Conservation (phyloP, 192 early-diverging fungal species). For the Coemansia sp. region DNA sequence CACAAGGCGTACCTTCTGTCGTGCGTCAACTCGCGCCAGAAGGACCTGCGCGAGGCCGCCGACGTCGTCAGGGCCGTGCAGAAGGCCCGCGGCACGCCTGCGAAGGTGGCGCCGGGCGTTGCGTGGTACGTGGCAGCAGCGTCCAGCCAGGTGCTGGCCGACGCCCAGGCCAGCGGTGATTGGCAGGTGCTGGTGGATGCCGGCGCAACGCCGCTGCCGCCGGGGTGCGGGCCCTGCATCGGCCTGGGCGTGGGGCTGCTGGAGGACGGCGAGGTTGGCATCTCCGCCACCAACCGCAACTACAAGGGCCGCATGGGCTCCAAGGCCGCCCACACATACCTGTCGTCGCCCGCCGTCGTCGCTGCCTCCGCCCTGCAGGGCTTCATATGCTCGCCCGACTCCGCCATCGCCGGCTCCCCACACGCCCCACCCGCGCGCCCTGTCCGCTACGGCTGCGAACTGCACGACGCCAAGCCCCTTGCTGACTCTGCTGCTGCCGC, state of each 20-base stretch:
- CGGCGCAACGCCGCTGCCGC: conserved; percentile 85
- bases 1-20: conserved; percentile 97
- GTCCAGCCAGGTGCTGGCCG: conserved; percentile 85
- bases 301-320: conserved; percentile 99
- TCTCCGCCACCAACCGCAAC: conserved; percentile 98
- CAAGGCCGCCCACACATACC: conserved; percentile 86
- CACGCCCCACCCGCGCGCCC: conserved; percentile 8
- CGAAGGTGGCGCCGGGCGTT: conserved; percentile 57
- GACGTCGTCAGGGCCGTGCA: conserved; percentile 61
- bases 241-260: conserved; percentile 90
- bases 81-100: conserved; percentile 26
- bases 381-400: conserved; percentile 67
- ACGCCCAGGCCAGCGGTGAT: conserved; percentile 80
- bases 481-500: conserved; percentile 10
- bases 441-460: conserved; percentile 38
- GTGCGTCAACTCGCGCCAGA: conserved; percentile 91
- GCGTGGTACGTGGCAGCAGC: conserved; percentile 97
- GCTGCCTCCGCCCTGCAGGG: conserved; percentile 91
- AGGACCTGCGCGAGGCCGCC: conserved; percentile 88
- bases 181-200: conserved; percentile 87
- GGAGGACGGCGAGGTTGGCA: conserved; percentile 95
- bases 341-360: conserved; percentile 94
- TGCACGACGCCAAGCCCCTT: background rate
- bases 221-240: conserved; percentile 98
- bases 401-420: conserved; percentile 24